Base-by-base conservation (phyloP, 2,329 filamentous ascomycete species). In the Keithomyces neogunnii region DNA sequence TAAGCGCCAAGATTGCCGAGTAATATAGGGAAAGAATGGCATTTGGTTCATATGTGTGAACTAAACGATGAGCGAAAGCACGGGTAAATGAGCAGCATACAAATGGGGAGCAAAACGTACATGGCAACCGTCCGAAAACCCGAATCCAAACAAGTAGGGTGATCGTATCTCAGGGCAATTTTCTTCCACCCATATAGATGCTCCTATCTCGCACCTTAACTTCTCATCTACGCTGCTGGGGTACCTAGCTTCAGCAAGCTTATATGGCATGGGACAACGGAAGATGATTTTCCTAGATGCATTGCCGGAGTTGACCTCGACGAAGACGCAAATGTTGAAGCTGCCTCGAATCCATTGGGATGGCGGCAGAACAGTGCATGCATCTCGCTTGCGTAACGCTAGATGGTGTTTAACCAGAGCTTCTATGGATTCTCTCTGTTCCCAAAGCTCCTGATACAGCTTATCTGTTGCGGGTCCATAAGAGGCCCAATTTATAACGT, bases 191-290 rank as follows among this genome's bases (percentile, higher is more conserved):
- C 62, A 67, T 7, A 54, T 54, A 51, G 65, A 67, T 19, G 59
- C 56, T 54, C 59, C 64, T 5, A 63, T 61, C 56, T 68, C 64
- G 43, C 57, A 63, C 44, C 63, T 55, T 19, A 68, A 45, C 52
- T 68, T 67, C 49, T 67, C 63, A 42, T 68, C 60, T 8, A 66
- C 50, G 2, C 56, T 66, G 40, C 65, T 62, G 2, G 59, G 55
- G 33, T 56, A 52, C 11, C 19, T 35, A 1, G 33, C 4, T 40
- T 57, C 56, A 46, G 55, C 55, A 35, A 59, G 52, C 39, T 53
- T 57, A 38, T 59, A 52, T 4, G 57, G 43, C 53, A 56, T 56
- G 2, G 55, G 53, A 45, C 54, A 57, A 2, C 52, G 55, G 33
- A 57, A 50, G 10, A 54, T 48, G 7, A 53, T 45, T n/a, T 36